These are phyloP conservation scores for Perkinsus chesapeaki DNA, from an alignment of 169 alveolate species.

Conservation along the genomic window DNA sequence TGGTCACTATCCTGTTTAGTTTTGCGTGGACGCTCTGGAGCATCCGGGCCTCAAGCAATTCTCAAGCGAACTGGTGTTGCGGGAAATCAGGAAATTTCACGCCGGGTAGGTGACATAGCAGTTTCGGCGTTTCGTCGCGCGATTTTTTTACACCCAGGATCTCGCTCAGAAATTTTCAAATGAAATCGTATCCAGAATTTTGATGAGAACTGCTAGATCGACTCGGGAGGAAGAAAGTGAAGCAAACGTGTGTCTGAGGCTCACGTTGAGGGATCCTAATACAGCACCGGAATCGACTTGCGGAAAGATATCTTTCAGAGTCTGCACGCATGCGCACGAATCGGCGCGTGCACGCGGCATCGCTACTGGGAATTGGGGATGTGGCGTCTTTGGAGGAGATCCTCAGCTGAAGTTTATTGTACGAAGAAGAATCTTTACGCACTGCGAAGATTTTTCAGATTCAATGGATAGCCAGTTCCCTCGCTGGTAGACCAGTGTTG, in stretches of 20 bases:
- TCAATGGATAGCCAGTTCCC: not conserved
- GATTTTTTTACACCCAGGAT: no score
- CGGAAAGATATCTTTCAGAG: not conserved
- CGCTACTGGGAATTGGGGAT: not conserved
- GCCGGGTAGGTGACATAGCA: not conserved
- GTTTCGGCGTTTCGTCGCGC: no score
- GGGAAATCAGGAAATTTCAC: not conserved
- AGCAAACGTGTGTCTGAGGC: not conserved
- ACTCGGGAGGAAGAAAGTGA: no score
- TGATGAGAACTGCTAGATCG: no score
- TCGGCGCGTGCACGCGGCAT: no score
- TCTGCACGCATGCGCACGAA: not conserved
- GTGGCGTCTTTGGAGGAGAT: not conserved
- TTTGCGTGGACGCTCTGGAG: not conserved
- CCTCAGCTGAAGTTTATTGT: not conserved
- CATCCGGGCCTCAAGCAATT: not conserved
- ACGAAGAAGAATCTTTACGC: not conserved
- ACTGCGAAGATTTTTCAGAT: not conserved
- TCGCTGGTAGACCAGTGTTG: not conserved
- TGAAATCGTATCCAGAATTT: no score
- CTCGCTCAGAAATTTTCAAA: no score
- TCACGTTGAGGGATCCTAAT: not conserved
- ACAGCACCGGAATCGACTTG: not conserved
- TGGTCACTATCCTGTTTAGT: not conserved
- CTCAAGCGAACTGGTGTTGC: not conserved